Percentiles rank a stretch among this genome's conserved stretches.
Evolutionary conservation across 495 filamentous ascomycete genomes (phyloP).

Genomic region (Lasiosphaeria hispida): DNA sequence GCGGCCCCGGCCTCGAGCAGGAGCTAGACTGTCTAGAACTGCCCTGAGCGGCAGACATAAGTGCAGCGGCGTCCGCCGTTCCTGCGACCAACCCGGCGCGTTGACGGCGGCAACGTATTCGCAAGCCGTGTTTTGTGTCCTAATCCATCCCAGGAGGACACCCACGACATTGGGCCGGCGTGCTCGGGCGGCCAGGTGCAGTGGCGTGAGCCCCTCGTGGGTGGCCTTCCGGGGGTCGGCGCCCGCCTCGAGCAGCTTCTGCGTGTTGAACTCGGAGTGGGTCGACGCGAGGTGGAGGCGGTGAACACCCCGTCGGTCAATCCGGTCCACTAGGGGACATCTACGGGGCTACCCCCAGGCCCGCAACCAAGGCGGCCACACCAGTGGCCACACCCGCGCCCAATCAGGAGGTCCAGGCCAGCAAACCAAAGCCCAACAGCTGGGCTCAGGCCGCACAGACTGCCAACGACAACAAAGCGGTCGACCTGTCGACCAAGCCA

Average conservation of each 20-base stretch:
- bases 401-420: too few relatives aligned
- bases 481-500: too few relatives aligned
- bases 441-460: too few relatives aligned
- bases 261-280: conserved; percentile 30
- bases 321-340: conserved; percentile 9
- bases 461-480: too few relatives aligned
- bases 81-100: too few relatives aligned
- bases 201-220: conserved; percentile 30
- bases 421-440: too few relatives aligned
- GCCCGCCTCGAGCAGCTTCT: conserved; percentile 35
- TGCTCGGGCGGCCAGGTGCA: conserved; percentile 41
- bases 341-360: too few relatives aligned
- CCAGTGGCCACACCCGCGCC: too few relatives aligned
- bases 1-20: background rate
- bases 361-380: too few relatives aligned
- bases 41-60: background rate
- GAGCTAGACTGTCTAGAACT: background rate
- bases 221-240: conserved; percentile 28
- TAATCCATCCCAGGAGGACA: conserved; percentile 27
- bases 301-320: conserved; percentile 10
- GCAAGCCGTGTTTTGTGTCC: background rate
- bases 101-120: background rate
- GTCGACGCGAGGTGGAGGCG: conserved; percentile 38
- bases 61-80: background rate
- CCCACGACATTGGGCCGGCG: conserved; percentile 39